phyloP scores from a whole-genome alignment of 31 red algal species.

The Endocladia muricata region DNA sequence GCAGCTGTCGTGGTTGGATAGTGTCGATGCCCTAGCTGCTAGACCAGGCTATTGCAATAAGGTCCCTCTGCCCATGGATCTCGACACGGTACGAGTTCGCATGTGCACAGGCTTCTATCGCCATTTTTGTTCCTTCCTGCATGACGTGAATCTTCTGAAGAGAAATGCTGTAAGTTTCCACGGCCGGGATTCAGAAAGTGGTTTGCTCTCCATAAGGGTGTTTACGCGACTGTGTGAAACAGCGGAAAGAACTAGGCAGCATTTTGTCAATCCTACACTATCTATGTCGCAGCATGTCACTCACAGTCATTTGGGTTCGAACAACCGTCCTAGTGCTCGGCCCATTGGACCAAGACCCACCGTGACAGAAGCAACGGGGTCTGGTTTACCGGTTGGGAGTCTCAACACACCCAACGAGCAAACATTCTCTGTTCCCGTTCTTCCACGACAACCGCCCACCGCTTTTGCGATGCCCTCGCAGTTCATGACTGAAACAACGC shows the following conservation, averaged over 20 bases:
- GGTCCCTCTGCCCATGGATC: conserved; percentile 75
- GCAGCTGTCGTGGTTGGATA: conserved; percentile 68
- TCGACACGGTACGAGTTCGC: conserved; percentile 64
- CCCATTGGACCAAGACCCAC: conserved; percentile 4
- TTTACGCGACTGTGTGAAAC: conserved; percentile 39
- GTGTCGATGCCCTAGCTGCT: conserved; percentile 34
- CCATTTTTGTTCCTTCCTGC: conserved; percentile 54
- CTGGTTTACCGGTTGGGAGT: too few species aligned
- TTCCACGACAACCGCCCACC: too few species aligned
- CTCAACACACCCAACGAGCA: too few species aligned
- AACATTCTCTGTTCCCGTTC: too few species aligned
- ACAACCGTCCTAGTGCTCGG: background rate
- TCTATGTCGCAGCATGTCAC: background rate
- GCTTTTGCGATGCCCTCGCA: too few species aligned
- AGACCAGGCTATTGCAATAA: conserved; percentile 52
- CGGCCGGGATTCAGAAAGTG: conserved; percentile 43
- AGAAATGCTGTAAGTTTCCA: conserved; percentile 50
- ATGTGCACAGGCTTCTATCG: conserved; percentile 66
- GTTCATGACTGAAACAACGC: too few species aligned
- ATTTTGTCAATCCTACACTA: conserved; percentile 33
- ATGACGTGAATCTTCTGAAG: conserved; percentile 52
- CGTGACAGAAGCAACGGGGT: background rate
- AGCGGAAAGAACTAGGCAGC: conserved; percentile 38
- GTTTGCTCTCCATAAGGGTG: conserved; percentile 18
- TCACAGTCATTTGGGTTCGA: background rate